Conservation (phyloP, 495 filamentous ascomycete genomes). For the Podospora comata region DNA sequence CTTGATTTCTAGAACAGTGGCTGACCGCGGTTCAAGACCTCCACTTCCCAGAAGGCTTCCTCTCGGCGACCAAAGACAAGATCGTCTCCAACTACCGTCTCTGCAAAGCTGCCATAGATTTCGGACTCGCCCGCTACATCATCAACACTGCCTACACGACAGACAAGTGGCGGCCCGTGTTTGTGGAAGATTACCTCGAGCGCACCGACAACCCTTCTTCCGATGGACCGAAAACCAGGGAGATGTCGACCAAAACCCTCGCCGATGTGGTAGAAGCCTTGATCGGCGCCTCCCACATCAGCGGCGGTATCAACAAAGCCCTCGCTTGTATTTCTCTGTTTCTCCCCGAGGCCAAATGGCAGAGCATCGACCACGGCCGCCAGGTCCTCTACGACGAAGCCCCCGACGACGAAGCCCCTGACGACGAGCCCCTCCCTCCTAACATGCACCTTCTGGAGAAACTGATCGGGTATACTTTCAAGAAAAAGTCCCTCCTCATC, state of each 20-base stretch:
- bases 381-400: slow-evolving; percentile 34
- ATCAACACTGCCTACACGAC: slow-evolving; percentile 64
- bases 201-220: slow-evolving; percentile 18
- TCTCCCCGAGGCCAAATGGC: slow-evolving; percentile 61
- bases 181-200: slow-evolving; percentile 52
- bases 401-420: slow-evolving; percentile 29
- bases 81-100: slow-evolving; percentile 72
- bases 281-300: slow-evolving; percentile 72
- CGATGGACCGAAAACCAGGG: background rate
- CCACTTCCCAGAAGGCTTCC: slow-evolving; percentile 73
- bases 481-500: slow-evolving; percentile 63
- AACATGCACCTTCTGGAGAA: slow-evolving; percentile 47
- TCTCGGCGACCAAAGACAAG: slow-evolving; percentile 64
- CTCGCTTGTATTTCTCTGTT: slow-evolving; percentile 62
- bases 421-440: slow-evolving; percentile 29
- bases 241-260: slow-evolving; percentile 71
- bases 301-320: slow-evolving; percentile 65
- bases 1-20: background rate
- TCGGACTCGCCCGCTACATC: slow-evolving; percentile 71
- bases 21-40: slow-evolving; percentile 41
- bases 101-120: slow-evolving; percentile 57
- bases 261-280: slow-evolving; percentile 88
- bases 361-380: slow-evolving; percentile 34
- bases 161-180: slow-evolving; percentile 66
- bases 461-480: slow-evolving; percentile 69